Conservation (phyloP, 441 rosid genomes). For the Manihot esculenta region DNA sequence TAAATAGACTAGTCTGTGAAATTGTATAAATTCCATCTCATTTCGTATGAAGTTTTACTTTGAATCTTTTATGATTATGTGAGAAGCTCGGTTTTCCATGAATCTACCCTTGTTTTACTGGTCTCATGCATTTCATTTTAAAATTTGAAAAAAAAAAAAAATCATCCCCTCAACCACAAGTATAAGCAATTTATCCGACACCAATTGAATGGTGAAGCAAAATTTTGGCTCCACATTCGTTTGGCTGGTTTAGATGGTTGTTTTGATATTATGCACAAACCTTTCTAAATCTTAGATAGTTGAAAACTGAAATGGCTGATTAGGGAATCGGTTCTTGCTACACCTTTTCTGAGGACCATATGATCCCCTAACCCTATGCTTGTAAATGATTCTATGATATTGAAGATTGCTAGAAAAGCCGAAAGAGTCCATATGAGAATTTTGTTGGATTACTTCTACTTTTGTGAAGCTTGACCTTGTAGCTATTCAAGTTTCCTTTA, state of each 20-base stretch:
- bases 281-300: too few species aligned
- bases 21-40: conserved; percentile 15
- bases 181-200: neutral
- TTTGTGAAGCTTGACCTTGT: neutral
- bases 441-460: neutral
- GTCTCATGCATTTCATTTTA: neutral
- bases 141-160: neutral
- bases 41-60: neutral
- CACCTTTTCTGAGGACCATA: too few species aligned
- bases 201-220: neutral
- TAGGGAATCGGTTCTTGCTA: too few species aligned
- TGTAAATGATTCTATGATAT: too few species aligned
- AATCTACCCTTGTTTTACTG: neutral
- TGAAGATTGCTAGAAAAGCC: too few species aligned
- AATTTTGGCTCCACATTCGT: neutral
- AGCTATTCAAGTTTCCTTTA: neutral
- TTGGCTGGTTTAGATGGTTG: too few species aligned
- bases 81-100: neutral
- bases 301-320: too few species aligned
- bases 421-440: neutral
- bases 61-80: neutral
- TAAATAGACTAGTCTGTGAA: conserved; percentile 7
- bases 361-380: too few species aligned
- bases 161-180: neutral
- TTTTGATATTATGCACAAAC: too few species aligned